Percentiles rank a stretch among this genome's conserved stretches.
These are phyloP conservation scores for Podaxis sp. DNA, from an alignment of 768 basidiomycete genomes.

Conservation along the genomic window DNA sequence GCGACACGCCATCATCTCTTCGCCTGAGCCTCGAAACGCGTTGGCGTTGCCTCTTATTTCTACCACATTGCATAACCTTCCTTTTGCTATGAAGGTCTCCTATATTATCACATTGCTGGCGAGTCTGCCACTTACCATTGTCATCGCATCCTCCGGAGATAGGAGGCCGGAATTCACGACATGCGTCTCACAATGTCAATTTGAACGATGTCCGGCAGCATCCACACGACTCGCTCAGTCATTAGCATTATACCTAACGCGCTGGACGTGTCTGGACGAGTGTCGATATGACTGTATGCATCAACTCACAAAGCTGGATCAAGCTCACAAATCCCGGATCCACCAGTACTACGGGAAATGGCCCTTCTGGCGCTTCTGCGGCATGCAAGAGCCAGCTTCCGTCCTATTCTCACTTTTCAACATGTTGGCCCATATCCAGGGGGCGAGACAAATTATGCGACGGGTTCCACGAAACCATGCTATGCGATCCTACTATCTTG, in stretches of 20 bases:
- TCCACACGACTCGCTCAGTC: constrained; percentile 37
- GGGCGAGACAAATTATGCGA: constrained; percentile 47
- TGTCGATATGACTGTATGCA: constrained; percentile 94
- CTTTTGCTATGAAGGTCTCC: constrained; percentile 1
- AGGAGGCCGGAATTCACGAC: constrained; percentile 48
- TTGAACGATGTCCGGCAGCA: constrained; percentile 37
- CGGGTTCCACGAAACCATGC: constrained; percentile 58
- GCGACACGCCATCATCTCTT: neutral
- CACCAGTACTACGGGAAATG: constrained; percentile 95
- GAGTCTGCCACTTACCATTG: constrained; percentile 2
- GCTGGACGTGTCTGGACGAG: constrained; percentile 87
- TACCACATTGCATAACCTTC: neutral
- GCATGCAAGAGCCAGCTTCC: constrained; percentile 93
- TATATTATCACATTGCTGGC: neutral
- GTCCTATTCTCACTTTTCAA: constrained; percentile 90
- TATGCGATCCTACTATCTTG: constrained; percentile 65
- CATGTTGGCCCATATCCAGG: constrained; percentile 69
- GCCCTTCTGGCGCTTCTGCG: constrained; percentile 89
- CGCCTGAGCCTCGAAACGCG: neutral
- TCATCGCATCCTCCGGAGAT: constrained; percentile 63
- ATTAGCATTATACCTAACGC: constrained; percentile 60
- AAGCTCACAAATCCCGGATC: constrained; percentile 39
- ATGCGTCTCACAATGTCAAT: constrained; percentile 49
- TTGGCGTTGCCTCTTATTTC: neutral
- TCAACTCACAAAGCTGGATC: constrained; percentile 58